A percentile compares a stretch with the other conserved stretches of the same genome.
These are phyloP conservation scores for Staphylotrichum tortipilum DNA, from an alignment of 495 filamentous ascomycete genomes.

Conservation along the genomic window DNA sequence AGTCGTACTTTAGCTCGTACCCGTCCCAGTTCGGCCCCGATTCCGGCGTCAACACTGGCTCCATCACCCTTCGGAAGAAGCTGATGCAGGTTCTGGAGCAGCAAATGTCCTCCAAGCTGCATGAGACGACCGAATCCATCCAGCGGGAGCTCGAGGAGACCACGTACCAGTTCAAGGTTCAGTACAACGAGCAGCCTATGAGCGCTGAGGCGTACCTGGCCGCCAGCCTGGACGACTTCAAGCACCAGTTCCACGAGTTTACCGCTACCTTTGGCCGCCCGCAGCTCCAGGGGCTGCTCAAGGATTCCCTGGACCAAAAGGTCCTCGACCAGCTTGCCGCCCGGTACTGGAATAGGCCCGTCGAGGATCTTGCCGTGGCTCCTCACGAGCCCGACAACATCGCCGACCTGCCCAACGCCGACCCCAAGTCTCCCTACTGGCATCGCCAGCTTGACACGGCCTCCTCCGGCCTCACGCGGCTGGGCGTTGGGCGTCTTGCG, in stretches of 20 bases:
- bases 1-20: conserved; percentile 77
- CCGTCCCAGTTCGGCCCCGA: conserved; percentile 69
- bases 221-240: conserved; percentile 90
- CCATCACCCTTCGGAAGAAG: conserved; percentile 80
- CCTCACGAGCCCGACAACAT: conserved; percentile 63
- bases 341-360: conserved; percentile 95
- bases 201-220: conserved; percentile 95
- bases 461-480: conserved; percentile 78
- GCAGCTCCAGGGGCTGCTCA: conserved; percentile 81
- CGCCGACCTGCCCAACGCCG: conserved; percentile 68
- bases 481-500: conserved; percentile 86
- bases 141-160: conserved; percentile 93
- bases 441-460: conserved; percentile 90
- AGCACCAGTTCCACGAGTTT: conserved; percentile 94
- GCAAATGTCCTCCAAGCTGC: conserved; percentile 87
- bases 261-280: conserved; percentile 80
- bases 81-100: conserved; percentile 95
- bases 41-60: conserved; percentile 66
- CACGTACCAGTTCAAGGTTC: conserved; percentile 98
- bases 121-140: conserved; percentile 81
- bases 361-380: conserved; percentile 59
- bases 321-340: conserved; percentile 93
- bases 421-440: conserved; percentile 81
- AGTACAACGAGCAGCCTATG: conserved; percentile 94
- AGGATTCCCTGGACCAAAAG: conserved; percentile 85